A percentile compares a stretch with the other conserved stretches of the same genome.
phyloP scores from a whole-genome alignment of 2,329 filamentous ascomycete genomes.

The Colletotrichum horii region DNA sequence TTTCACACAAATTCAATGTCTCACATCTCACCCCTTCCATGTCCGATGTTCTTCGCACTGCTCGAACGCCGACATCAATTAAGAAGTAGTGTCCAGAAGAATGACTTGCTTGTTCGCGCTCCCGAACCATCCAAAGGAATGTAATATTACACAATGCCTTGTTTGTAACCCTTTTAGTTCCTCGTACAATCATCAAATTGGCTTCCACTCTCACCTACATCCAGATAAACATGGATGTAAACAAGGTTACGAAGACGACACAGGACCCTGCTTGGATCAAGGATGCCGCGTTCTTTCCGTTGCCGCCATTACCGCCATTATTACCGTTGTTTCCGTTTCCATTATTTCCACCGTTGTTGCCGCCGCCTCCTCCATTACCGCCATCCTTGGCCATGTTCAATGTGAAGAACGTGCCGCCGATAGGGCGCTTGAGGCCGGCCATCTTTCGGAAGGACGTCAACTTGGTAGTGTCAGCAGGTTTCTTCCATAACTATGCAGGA shows the following conservation, averaged over 20 bases:
- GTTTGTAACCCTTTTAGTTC: background rate
- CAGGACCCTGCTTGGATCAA: conserved; percentile 1
- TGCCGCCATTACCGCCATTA: background rate
- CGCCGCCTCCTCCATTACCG: background rate
- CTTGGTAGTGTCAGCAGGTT: background rate
- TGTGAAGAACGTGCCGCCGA: conserved; percentile 31
- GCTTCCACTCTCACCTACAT: background rate
- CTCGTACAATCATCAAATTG: background rate
- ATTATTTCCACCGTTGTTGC: background rate
- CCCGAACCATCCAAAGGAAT: background rate
- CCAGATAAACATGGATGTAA: conserved; percentile 17
- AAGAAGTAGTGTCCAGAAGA: background rate
- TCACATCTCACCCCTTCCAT: background rate
- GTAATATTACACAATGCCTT: background rate
- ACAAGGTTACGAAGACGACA: conserved; percentile 5
- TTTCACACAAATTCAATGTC: no score
- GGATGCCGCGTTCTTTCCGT: conserved; percentile 4
- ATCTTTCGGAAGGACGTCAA: background rate
- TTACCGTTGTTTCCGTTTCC: background rate
- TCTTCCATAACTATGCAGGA: no score
- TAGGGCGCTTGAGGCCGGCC: conserved; percentile 27
- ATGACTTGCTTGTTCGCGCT: background rate
- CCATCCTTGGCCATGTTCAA: conserved; percentile 24
- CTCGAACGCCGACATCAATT: fast-evolving
- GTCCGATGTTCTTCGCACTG: fast-evolving